A percentile compares a stretch with the other conserved stretches of the same genome.
phyloP scores from a whole-genome alignment of 495 filamentous ascomycete genomes.

The Platismatia glauca region DNA sequence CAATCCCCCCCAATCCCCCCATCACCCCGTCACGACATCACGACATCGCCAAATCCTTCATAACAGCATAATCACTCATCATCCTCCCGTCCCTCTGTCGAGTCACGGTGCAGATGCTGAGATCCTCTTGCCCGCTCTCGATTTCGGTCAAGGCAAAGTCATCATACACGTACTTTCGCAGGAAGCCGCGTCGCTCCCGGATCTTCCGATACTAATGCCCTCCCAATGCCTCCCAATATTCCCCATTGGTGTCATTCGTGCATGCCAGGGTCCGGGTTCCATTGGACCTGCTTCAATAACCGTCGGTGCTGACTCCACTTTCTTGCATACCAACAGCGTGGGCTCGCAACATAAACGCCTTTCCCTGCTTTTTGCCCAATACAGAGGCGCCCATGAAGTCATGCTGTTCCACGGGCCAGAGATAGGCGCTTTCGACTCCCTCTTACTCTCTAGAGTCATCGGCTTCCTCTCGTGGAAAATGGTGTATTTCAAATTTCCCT shows the following conservation, averaged over 20 bases:
- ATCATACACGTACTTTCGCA: too few relatives aligned
- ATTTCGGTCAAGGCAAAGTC: too few relatives aligned
- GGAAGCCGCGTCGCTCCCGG: not conserved
- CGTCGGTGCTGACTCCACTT: not conserved
- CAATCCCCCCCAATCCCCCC: too few relatives aligned
- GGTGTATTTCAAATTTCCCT: not conserved
- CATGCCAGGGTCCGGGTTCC: not conserved
- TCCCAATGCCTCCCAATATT: not conserved
- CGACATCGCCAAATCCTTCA: too few relatives aligned
- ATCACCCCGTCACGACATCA: too few relatives aligned
- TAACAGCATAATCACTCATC: too few relatives aligned
- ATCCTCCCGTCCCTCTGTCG: too few relatives aligned
- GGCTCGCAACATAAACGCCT: not conserved
- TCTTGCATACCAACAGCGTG: conserved; percentile 3
- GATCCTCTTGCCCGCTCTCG: too few relatives aligned
- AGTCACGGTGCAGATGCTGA: too few relatives aligned
- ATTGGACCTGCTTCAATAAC: conserved; percentile 5
- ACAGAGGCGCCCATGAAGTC: not conserved
- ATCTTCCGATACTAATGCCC: not conserved
- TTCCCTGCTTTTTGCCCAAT: not conserved
- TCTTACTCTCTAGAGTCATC: not conserved
- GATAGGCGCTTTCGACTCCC: not conserved
- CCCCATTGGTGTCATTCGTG: not conserved
- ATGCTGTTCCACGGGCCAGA: not conserved
- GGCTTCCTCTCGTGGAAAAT: not conserved